Evolutionary conservation across 176 grass and related monocot genomes (phyloP).

Genomic region (Hyparrhenia diplandra): DNA sequence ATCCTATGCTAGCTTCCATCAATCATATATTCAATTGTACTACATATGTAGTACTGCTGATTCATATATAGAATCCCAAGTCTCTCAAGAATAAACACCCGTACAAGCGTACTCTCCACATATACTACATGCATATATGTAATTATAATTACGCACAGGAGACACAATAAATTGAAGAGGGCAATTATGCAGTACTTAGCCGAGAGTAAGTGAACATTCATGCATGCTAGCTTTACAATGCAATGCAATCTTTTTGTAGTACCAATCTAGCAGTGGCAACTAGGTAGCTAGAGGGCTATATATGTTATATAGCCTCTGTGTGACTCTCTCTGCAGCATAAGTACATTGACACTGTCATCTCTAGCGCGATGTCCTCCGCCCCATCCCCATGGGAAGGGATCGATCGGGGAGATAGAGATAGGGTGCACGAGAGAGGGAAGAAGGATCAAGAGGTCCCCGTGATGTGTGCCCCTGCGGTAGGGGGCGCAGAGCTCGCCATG

Average conservation of each 20-base stretch:
- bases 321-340: neutral
- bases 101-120: too few species aligned
- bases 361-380: neutral
- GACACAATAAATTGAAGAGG: neutral
- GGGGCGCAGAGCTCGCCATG: slow-evolving; percentile 19
- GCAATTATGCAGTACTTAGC: neutral
- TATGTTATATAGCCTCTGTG: neutral
- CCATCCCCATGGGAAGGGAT: neutral
- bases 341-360: slow-evolving; percentile 21
- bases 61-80: neutral
- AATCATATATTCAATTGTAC: neutral
- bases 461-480: slow-evolving; percentile 18
- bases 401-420: neutral
- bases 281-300: neutral
- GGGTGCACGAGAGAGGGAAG: neutral
- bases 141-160: neutral
- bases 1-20: neutral
- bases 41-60: neutral
- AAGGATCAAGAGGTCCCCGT: slow-evolving; percentile 30
- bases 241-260: slow-evolving; percentile 14
- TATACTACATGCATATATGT: too few species aligned
- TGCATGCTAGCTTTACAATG: slow-evolving; percentile 8
- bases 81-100: neutral
- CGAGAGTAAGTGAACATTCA: neutral
- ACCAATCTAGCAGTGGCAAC: slow-evolving; percentile 18